phyloP scores from a whole-genome alignment of 192 early-diverging fungal genomes.

The Coemansia pectinata region DNA sequence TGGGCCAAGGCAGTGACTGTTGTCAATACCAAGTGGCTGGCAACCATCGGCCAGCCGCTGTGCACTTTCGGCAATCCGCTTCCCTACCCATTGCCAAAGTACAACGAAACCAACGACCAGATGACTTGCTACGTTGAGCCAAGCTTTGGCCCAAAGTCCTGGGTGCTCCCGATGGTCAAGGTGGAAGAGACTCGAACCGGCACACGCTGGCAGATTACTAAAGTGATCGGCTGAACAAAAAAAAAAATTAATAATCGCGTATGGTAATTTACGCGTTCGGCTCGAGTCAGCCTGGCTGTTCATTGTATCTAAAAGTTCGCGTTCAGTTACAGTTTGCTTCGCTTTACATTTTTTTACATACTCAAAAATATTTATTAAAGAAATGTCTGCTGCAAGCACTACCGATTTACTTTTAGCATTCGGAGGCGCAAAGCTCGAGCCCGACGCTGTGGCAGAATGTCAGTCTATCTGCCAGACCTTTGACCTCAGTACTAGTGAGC shows the following conservation, averaged over 20 bases:
- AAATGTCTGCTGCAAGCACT: constrained; percentile 24
- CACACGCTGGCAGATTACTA: constrained; percentile 64
- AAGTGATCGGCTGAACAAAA: constrained; percentile 40
- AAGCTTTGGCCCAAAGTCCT: constrained; percentile 69
- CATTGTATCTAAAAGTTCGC: neutral
- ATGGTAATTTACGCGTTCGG: neutral
- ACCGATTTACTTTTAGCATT: constrained; percentile 42
- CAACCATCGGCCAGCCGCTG: constrained; percentile 71
- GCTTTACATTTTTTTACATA: neutral
- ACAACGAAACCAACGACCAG: constrained; percentile 60
- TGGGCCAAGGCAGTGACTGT: constrained; percentile 76
- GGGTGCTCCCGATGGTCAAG: constrained; percentile 69
- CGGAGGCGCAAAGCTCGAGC: constrained; percentile 28
- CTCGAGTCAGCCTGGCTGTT: neutral
- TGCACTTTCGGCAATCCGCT: constrained; percentile 72
- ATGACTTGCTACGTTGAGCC: constrained; percentile 64
- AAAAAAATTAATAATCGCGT: neutral
- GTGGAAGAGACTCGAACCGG: constrained; percentile 62
- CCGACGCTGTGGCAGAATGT: constrained; percentile 43
- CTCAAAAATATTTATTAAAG: neutral
- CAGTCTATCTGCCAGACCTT: constrained; percentile 49
- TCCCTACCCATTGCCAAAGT: constrained; percentile 74
- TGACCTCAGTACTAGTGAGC: constrained; percentile 34
- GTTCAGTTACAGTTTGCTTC: neutral
- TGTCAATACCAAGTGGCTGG: constrained; percentile 81